A percentile compares a stretch with the other conserved stretches of the same genome.
phyloP scores from a whole-genome alignment of 2,329 filamentous ascomycete species.

The Hymenoscyphus fraxineus region DNA sequence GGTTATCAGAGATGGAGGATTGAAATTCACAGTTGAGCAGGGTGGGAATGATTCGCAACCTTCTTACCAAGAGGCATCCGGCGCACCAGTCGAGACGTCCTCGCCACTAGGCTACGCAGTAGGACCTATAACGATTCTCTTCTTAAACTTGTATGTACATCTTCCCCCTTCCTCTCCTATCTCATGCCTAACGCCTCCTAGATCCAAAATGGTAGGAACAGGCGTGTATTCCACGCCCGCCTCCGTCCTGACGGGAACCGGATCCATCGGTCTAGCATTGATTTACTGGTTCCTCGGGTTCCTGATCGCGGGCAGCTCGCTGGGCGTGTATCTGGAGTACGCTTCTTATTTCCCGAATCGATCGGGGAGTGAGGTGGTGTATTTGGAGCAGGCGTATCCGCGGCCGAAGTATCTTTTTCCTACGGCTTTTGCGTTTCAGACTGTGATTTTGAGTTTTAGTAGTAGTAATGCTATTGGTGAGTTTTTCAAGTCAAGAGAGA shows the following conservation, averaged over 20 bases:
- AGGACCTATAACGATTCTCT: conserved; percentile 49
- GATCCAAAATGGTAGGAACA: neutral
- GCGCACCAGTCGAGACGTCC: conserved; percentile 55
- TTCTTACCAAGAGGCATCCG: conserved; percentile 56
- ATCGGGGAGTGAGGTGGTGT: conserved; percentile 63
- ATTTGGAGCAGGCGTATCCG: conserved; percentile 65
- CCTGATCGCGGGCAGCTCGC: conserved; percentile 44
- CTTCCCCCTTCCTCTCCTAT: neutral
- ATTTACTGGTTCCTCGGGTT: conserved; percentile 64
- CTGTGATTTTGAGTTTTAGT: conserved; percentile 61
- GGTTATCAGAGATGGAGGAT: conserved; percentile 9
- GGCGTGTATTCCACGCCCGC: conserved; percentile 38
- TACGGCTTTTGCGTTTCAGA: conserved; percentile 60
- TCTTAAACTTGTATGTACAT: conserved; percentile 43
- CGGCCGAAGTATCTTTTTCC: conserved; percentile 62
- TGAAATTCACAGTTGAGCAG: conserved; percentile 16
- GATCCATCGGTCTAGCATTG: conserved; percentile 58
- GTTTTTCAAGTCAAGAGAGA: neutral
- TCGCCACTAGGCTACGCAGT: conserved; percentile 60
- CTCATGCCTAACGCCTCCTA: neutral
- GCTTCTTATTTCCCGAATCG: conserved; percentile 64
- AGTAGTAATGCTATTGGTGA: conserved; percentile 58
- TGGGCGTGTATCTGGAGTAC: conserved; percentile 56
- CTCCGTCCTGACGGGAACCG: conserved; percentile 54
- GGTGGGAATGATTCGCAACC: conserved; percentile 45